Percentiles rank a stretch among this genome's conserved stretches.
Conservation (phyloP, 768 basidiomycete genomes). For the Trametes maxima region DNA sequence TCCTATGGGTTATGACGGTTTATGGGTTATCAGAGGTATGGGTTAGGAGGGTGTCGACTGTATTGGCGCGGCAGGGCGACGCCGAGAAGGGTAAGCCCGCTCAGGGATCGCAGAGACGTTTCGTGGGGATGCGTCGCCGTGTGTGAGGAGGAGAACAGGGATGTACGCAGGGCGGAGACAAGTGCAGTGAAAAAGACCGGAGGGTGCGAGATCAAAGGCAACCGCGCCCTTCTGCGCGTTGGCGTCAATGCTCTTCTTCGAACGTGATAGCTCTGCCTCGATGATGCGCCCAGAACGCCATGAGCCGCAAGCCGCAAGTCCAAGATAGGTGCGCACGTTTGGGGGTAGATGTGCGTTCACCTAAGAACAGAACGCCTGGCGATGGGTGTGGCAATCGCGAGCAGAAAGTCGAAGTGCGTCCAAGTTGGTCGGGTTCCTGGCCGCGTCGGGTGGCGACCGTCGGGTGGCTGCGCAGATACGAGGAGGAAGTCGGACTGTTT, state of each 20-base stretch:
- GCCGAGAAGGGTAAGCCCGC: background rate
- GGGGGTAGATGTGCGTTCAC: background rate
- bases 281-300: conserved; percentile 5
- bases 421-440: no score
- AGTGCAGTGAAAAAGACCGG: conserved; percentile 5
- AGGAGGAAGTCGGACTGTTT: background rate
- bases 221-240: background rate
- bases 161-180: background rate
- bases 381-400: background rate
- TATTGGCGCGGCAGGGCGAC: background rate
- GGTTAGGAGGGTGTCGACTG: no score
- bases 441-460: no score
- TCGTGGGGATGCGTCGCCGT: conserved; percentile 7
- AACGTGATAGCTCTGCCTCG: conserved; percentile 10
- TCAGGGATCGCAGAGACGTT: background rate
- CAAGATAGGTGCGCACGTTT: conserved; percentile 8
- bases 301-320: background rate
- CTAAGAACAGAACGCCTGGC: background rate
- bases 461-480: background rate
- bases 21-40: no score
- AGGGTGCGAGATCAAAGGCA: background rate
- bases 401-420: background rate
- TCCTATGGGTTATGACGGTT: no score
- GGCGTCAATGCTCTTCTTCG: conserved; percentile 5
- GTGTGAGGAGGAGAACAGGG: background rate